Percentiles rank a stretch among this genome's conserved stretches.
These are phyloP conservation scores for Prunus yedoensis DNA, from an alignment of 331 rosid genomes.

Conservation along the genomic window DNA sequence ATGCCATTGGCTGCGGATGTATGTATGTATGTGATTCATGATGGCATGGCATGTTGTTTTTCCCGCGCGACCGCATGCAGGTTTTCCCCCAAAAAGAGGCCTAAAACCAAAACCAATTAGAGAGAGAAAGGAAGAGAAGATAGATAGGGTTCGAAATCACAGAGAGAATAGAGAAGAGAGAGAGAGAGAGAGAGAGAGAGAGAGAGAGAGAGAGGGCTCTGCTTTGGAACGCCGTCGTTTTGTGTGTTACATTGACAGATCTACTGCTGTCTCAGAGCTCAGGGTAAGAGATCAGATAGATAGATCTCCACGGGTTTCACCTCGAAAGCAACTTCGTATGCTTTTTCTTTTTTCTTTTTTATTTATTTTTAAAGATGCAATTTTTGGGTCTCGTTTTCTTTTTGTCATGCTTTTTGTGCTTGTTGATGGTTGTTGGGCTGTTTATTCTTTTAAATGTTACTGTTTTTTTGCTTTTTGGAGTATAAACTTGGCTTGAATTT, in stretches of 20 bases:
- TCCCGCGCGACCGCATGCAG: constrained; percentile 55
- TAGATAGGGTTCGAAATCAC: constrained; percentile 17
- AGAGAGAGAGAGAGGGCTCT: constrained; percentile 32
- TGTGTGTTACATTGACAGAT: constrained; percentile 23
- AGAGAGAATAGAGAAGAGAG: constrained; percentile 7
- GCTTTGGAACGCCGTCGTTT: constrained; percentile 18
- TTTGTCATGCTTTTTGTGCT: background rate
- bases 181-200: constrained; percentile 24
- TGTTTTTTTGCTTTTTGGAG: background rate
- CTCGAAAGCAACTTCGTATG: background rate
- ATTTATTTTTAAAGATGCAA: background rate
- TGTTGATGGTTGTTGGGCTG: background rate
- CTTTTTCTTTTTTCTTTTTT: background rate
- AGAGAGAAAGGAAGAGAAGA: constrained; percentile 30
- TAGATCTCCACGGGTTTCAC: constrained; percentile 16
- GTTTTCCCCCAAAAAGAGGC: constrained; percentile 28
- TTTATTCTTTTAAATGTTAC: background rate
- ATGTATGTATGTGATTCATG: constrained; percentile 35
- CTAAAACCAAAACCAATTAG: constrained; percentile 12
- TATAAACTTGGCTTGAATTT: background rate
- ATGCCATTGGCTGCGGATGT: background rate
- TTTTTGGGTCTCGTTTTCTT: background rate
- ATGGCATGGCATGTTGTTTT: constrained; percentile 37
- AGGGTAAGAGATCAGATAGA: constrained; percentile 17
- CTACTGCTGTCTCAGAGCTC: constrained; percentile 21